A percentile compares a stretch with the other conserved stretches of the same genome.
Conservation (phyloP, 140 eudicot genomes). For the Cichorium intybus region DNA sequence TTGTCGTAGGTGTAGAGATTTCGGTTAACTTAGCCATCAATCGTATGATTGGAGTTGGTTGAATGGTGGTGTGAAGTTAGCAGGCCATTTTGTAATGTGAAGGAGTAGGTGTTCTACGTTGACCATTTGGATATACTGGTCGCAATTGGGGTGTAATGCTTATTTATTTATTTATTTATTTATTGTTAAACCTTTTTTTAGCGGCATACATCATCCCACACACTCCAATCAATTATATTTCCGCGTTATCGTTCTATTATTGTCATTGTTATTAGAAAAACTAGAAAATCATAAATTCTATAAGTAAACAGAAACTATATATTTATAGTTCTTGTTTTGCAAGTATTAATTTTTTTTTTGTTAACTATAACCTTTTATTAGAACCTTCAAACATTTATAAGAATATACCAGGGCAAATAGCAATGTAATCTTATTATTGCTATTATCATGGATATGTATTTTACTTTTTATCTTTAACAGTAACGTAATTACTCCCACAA, state of each 20-base stretch:
- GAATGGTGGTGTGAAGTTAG: background rate
- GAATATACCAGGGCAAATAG: no score
- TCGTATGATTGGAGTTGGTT: background rate
- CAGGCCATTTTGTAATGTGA: background rate
- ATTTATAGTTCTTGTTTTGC: background rate
- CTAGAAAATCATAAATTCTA: background rate
- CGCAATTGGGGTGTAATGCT: slow-evolving; percentile 1
- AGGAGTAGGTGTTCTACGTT: background rate
- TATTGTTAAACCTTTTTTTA: background rate
- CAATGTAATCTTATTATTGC: no score
- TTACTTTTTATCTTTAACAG: no score
- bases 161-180: background rate
- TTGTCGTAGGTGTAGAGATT: background rate
- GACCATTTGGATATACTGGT: background rate
- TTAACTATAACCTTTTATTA: background rate
- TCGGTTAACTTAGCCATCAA: slow-evolving; percentile 7
- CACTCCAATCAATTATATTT: background rate
- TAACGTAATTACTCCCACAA: no score
- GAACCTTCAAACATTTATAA: no score
- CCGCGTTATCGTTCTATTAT: no score
- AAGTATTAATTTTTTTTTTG: no score
- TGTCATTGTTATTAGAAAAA: background rate
- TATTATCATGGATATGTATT: no score
- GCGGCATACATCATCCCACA: background rate
- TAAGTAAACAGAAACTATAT: no score